Base-by-base conservation (phyloP, 1,284 basidiomycete species). In the Naganishia sp. region DNA sequence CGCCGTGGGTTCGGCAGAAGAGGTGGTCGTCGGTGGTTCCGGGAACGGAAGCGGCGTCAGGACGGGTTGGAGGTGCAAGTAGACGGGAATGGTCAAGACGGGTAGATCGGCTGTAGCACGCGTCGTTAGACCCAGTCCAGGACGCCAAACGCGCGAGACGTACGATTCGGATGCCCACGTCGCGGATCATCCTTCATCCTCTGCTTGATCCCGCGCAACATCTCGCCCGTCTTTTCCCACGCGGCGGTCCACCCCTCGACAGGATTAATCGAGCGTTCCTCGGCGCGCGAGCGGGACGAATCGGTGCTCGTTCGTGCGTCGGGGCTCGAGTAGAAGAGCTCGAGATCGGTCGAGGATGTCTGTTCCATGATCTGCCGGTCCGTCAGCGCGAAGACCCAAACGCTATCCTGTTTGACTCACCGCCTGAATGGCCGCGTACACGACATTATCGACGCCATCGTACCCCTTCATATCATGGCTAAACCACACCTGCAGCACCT, bases 381-480 rank as follows among this genome's bases (percentile, higher is more conserved):
- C 23, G 52, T 52, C 45, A 58, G 39, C 42, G 32, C 41, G 21
- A 42, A 41, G 0, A 35, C 13, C 15, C 10, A 6, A 21, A 32
- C n/a, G 3, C 35, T 2, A 39, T 39, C 13, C 23, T 1, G 23
- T 4, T n/a, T 39, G 49, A 77, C 87, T 65, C 73, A 92, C 91
- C 75, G 87, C 84, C 32, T 89, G 81, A 43, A 94, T 81, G 1
- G 91, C 87, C 47, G 88, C 86, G 80, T 97, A 99, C 13, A 94
- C 91, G n/a, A 99, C 85, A n/a, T 88, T 85, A 78, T 97, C 94
- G 53, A 99, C 86, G 17, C 95, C 96, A 63, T 94, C 93, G 75
- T 96, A 97, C 15, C 96, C 95, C 67, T 86, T 83, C 94, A 99
- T 95, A 72, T 95, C 94, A 81, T 99, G 94, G 71, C 89, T 90